Percentiles rank a stretch among this genome's conserved stretches.
phyloP scores from a whole-genome alignment of 2,329 filamentous ascomycete genomes.

The Pezicula rhizophila region DNA sequence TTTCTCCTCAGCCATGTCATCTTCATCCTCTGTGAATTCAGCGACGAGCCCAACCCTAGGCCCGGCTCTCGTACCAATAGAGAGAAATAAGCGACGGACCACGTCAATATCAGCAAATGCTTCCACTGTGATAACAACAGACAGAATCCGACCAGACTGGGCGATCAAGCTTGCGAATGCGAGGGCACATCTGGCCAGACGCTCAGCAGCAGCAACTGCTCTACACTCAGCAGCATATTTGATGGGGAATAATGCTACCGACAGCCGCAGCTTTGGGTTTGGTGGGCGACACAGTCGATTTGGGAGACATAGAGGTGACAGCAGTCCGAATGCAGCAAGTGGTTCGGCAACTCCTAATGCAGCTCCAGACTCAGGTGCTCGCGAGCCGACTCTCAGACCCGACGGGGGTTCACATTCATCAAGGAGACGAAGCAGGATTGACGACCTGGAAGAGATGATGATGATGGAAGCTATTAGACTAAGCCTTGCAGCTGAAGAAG shows the following conservation, averaged over 20 bases:
- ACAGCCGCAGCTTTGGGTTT: conserved; percentile 25
- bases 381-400: conserved; percentile 18
- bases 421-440: conserved; percentile 54
- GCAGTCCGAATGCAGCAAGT: conserved; percentile 24
- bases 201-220: conserved; percentile 88
- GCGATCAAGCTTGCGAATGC: conserved; percentile 80
- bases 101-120: conserved; percentile 75
- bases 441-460: conserved; percentile 96
- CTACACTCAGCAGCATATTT: conserved; percentile 92
- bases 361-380: conserved; percentile 11
- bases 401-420: conserved; percentile 22
- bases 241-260: conserved; percentile 51
- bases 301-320: conserved; percentile 23
- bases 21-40: conserved; percentile 72
- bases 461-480: conserved; percentile 93
- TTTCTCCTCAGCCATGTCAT: conserved; percentile 71
- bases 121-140: conserved; percentile 84
- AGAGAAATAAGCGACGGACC: conserved; percentile 45
- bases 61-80: conserved; percentile 14
- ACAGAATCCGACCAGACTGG: conserved; percentile 91
- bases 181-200: conserved; percentile 74
- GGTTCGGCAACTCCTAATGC: conserved; percentile 28
- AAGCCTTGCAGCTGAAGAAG: conserved; percentile 88
- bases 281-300: conserved; percentile 20
- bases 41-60: conserved; percentile 24